Evolutionary conservation across 305 asterid genomes (phyloP), one percentile per base, ranked within the genome.

Genomic region (Fraxinus velutina): DNA sequence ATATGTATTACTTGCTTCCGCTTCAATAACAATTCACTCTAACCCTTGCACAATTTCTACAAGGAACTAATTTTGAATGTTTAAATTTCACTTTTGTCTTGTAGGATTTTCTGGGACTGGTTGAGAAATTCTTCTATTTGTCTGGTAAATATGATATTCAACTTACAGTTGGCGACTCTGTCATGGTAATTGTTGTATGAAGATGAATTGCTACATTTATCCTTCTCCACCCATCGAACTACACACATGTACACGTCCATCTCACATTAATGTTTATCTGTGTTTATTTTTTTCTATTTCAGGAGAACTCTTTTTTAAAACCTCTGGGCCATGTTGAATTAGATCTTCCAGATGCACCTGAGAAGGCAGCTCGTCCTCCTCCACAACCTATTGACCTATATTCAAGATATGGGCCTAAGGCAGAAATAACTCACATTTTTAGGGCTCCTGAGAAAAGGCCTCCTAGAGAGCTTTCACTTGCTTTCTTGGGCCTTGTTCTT

Each of bases 101-200:
- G 92, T 85, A 96, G 99, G 98, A 94, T 87, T 96, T 96, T 87
- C 91, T 96, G 86, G 97, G 99, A 80, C 90, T 96, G 84, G 99
- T 96, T 79, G 99, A 94, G 87, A 94, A 92, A 86, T 90, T 96
- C 70, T 91, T 84, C 84, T 95, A 95, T 89, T 85, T 95, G 78
- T 95, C 98, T 2, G 98, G 97, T 78, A 91, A 79, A 80, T 94
- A 93, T 78, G 96, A 91, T 84, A 88, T 96, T 90, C 92, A 92
- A 83, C 97, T 96, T 73, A 87, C 98, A 76, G 90, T 94, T 75
- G 99, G 99, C 55, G 99, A 96, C 87, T 76, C 91, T 27, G 93
- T 85, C 88, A 94, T 96, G 98, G 99, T 92, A 92, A 87, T 44
- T 82, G 37, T 55, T 80, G 52, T 33, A 10, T 5, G 37, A 50